phyloP scores from a whole-genome alignment of 345 rosid genomes.

The Corymbia maculata region DNA sequence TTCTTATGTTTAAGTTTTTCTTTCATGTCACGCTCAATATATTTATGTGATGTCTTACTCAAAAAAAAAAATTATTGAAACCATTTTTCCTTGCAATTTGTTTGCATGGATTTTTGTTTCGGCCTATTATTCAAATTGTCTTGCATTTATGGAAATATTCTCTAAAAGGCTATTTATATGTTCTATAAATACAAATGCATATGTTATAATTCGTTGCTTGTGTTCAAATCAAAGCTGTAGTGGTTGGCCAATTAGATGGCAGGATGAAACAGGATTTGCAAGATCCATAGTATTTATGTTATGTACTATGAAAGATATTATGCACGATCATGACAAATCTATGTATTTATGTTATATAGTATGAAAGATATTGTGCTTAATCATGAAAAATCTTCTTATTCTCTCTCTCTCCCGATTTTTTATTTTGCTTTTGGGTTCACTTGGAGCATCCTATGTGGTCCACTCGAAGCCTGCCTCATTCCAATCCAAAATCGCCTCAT shows the following conservation, averaged over 20 bases:
- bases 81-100: neutral
- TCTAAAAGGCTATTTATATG: neutral
- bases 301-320: neutral
- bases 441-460: neutral
- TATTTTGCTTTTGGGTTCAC: neutral
- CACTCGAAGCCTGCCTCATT: neutral
- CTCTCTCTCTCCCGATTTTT: neutral
- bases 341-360: neutral
- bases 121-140: neutral
- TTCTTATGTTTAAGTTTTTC: neutral
- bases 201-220: neutral
- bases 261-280: neutral
- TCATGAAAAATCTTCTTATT: neutral
- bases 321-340: neutral
- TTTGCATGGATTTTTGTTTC: neutral
- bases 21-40: rapidly evolving
- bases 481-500: neutral
- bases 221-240: neutral
- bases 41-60: neutral
- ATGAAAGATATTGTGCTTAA: neutral
- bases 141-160: neutral
- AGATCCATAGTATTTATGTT: neutral
- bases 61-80: neutral
- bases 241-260: neutral
- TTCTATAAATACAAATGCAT: neutral